Evolutionary conservation across 306 rosid species (phyloP), one percentile per base, ranked within the genome.

Genomic region (Glycyrrhiza uralensis): DNA sequence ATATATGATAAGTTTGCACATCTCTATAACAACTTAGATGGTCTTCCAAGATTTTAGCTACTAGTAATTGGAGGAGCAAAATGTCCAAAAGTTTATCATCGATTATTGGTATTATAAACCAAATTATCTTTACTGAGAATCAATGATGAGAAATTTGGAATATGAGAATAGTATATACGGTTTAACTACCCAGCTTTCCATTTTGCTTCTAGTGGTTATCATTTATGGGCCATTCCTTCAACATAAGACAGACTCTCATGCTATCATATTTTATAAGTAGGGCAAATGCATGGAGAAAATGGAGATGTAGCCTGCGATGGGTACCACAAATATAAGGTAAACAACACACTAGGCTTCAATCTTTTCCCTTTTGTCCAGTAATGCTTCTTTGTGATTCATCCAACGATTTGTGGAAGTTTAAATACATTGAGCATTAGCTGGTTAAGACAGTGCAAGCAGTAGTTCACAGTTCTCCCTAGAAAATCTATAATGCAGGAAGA

Each of bases 301-400:
- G 89, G 87, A 36, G 96, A 91, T 42, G 69, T 88, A 45, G 87
- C 92, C 0, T 84, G 91, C 32, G 87, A 87, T 75, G 62, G 4
- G 14, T 88, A 91, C 81, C 89, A 87, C 78, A 91, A 79, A 30
- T 88, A 85, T 70, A 85, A 91, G 88, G 97, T 88, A 6, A 51
- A 38, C 3, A 63, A 39, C 20, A 54, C 5, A 14, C 11, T 28
- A 13, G 5, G 2, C 19, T 8, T 56, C 22, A 7, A 2, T n/a
- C 11, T 20, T 29, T 17, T 26, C 17, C 2, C 4, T 66, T 69
- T 57, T 3, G 10, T n/a, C 4, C 4, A 10, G 1, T 38, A 35
- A 35, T 35, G 62, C 51, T 38, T 74, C 15, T 1, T 33, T 46
- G 19, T 57, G 9, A 2, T 15, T 22, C 19, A 7, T 2, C 7